Base-by-base conservation (phyloP, 768 basidiomycete genomes). In the Fistulinella prunicolor region DNA sequence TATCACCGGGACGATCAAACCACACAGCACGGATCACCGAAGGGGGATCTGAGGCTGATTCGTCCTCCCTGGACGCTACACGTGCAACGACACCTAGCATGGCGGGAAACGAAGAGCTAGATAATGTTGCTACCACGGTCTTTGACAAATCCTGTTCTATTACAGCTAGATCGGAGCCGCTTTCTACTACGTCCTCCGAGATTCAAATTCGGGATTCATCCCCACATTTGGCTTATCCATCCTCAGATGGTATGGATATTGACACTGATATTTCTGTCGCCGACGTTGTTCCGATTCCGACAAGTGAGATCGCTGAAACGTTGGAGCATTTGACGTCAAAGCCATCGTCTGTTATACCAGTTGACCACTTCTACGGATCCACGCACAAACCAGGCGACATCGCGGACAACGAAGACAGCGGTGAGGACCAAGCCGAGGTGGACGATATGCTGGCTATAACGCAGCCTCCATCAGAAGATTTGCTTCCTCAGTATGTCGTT, bases 391-490 rank as follows among this genome's bases (percentile, higher is more conserved):
- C 47, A 17, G 44, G 28, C n/a, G 48, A 40, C 29, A 24, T 47
- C 9, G 34, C 28, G 17, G 62, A 68, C 37, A 57, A 49, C 8
- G 66, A 66, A 35, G 64, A 69, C 35, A 50, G 52, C 38, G 40
- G 47, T 21, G 65, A 63, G 26, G 67, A 67, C 24, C 61, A 56
- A 49, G 61, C 56, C 14, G 66, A 67, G 30, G 66, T 67, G 35
- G 58, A 62, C 28, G 53, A 60, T 43, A 69, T 67, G 66, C 34
- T 67, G 32, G 50, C 51, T 12, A 49, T 61, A n/a, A 47, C 45
- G 10, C 65, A 43, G 21, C 38, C 57, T 26, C 30, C 58, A 12
- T n/a, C 43, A 1, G 35, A 44, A n/a, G 50, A 57, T 53, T 52
- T 38, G 2, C 51, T 46, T 46, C 28, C 52, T 30, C 61, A 48